A percentile compares a stretch with the other conserved stretches of the same genome.
Conservation (phyloP, 805 yeast genomes). For the Cyberlindnera sargentensis region DNA sequence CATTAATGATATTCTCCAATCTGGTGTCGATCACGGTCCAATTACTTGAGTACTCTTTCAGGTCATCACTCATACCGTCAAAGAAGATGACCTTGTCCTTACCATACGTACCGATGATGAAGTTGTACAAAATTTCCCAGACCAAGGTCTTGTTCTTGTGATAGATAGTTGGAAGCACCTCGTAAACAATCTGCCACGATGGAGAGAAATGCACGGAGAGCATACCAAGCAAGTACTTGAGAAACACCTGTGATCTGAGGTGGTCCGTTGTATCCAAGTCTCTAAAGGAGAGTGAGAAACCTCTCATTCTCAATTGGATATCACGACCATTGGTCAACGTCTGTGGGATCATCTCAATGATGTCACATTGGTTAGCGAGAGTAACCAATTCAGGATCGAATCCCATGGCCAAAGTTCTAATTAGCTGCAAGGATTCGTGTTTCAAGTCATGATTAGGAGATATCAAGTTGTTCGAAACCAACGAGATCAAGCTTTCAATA, state of each 20-base stretch:
- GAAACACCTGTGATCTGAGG: slow-evolving; percentile 28
- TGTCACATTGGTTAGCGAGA: slow-evolving; percentile 41
- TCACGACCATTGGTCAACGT: slow-evolving; percentile 69
- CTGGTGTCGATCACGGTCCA: slow-evolving; percentile 19
- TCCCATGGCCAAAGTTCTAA: slow-evolving; percentile 27
- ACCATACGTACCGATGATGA: slow-evolving; percentile 20
- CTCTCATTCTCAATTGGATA: slow-evolving; percentile 60
- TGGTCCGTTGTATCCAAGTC: slow-evolving; percentile 20
- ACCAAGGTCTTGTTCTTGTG: slow-evolving; percentile 35
- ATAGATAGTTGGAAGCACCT: slow-evolving; percentile 43
- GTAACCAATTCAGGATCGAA: slow-evolving; percentile 28
- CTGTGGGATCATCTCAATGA: slow-evolving; percentile 69
- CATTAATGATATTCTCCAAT: slow-evolving; percentile 8
- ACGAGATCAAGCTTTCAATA: slow-evolving; percentile 13
- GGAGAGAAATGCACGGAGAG: slow-evolving; percentile 76
- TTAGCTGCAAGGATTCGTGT: slow-evolving; percentile 41
- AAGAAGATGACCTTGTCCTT: slow-evolving; percentile 1
- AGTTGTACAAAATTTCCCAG: slow-evolving; percentile 47
- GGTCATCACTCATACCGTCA: slow-evolving; percentile 10
- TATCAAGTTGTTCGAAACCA: slow-evolving; percentile 32
- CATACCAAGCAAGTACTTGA: slow-evolving; percentile 58
- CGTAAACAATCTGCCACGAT: slow-evolving; percentile 71
- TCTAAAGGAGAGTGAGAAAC: slow-evolving; percentile 39
- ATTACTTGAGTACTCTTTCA: slow-evolving; percentile 4
- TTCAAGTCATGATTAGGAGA: slow-evolving; percentile 48